A percentile compares a stretch with the other conserved stretches of the same genome.
Evolutionary conservation across 208 protist genomes (phyloP).

Genomic region (Acanthamoeba royreba): DNA sequence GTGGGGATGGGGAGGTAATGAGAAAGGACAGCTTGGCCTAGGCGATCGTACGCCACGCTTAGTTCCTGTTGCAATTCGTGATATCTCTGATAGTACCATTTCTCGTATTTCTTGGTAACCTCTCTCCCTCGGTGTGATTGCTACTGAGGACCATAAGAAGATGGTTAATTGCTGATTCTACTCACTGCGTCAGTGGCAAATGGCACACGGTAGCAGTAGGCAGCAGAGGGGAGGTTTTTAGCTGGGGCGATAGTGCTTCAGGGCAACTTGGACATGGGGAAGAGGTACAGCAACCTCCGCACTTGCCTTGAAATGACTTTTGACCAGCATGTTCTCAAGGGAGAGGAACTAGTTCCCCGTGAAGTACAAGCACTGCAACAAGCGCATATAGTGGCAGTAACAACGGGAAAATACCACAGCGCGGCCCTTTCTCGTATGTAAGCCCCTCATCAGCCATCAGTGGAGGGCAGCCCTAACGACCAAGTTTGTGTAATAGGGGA

Average conservation of each 20-base stretch:
- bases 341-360: too few species aligned
- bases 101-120: background rate
- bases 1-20: background rate
- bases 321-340: too few species aligned
- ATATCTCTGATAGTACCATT: background rate
- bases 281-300: background rate
- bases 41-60: background rate
- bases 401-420: too few species aligned
- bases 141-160: too few species aligned
- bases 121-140: too few species aligned
- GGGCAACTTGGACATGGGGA: background rate
- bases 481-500: background rate
- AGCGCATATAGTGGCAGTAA: too few species aligned
- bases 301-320: background rate
- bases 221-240: background rate
- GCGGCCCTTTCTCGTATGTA: too few species aligned
- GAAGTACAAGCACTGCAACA: too few species aligned
- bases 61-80: background rate
- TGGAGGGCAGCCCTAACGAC: too few species aligned
- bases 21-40: background rate
- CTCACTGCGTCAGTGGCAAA: background rate
- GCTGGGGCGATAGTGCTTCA: background rate
- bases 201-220: background rate
- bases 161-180: too few species aligned
- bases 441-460: too few species aligned